Base-by-base conservation (phyloP, 1,284 basidiomycete genomes). In the Schizophyllum amplum region DNA sequence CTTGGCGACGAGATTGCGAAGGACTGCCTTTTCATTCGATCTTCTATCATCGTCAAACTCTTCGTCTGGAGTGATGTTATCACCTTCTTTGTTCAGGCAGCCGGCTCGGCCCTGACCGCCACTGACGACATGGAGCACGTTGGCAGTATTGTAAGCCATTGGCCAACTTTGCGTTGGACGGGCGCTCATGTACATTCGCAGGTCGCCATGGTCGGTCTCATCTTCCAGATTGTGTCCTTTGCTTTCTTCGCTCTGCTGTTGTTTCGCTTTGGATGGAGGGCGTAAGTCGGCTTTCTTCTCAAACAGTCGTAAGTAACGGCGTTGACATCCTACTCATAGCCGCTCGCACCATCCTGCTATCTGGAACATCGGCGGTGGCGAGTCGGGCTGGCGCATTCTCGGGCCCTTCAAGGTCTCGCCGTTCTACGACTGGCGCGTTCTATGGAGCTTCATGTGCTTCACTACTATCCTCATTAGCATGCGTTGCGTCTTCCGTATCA, bases 61-160 rank as follows among this genome's bases (percentile, higher is more conserved):
- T 64, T 64, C 46, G 63, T 62, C n/a, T 60, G 60, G 60, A 60
- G 59, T 51, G 63, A 64, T 17, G 55, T 59, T 20, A 33, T 51
- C 4, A 64, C 63, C 6, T 64, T 62, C 55, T 24, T 59, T 26
- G 46, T 64, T 15, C 61, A 64, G 51, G 48, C 55, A 13, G 20
- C 48, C 9, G 63, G 63, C 5, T 62, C 62, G 11, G 61, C 57
- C 1, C 51, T 61, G 47, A 57, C 54, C 3, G 51, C 57, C 0
- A 23, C 48, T 9, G 26, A 56, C 7, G 55, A 54, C 33, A 7
- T 25, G 5, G 55, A 15, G 21, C 57, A 59, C 6, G 25, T 62
- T 20, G 61, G 57, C 1, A 60, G 48, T 47, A 57, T 50, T 48
- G 61, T 60, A 47, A 20, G 48, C n/a, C 5, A 5, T 20, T 7